Evolutionary conservation across 331 rosid species (phyloP), one percentile per base, ranked within the genome.

Genomic region (Quercus tomentella): DNA sequence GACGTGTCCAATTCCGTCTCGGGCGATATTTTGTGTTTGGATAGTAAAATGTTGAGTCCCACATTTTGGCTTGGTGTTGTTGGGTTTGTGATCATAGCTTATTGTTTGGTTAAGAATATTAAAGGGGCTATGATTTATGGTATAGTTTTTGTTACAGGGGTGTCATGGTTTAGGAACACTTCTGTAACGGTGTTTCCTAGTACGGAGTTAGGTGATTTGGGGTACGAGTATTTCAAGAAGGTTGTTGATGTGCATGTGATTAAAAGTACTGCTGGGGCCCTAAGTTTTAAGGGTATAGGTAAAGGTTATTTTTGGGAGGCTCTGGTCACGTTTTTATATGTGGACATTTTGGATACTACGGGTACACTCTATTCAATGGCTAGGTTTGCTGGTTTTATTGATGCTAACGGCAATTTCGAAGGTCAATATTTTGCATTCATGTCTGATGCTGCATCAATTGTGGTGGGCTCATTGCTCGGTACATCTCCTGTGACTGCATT

Each of bases 41-140:
- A 21, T 0, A 80, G 80, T 14, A 85, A 97, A 12, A 96, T 96
- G 99, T 93, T 93, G 67, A 96, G 97, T 84, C 91, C 97, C 21
- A 96, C 98, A 1, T 83, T 96, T n/a, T 96, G 99, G 99, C 89
- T 96, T 35, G 99, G 94, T 16, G 15, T 91, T 1, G 93, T 91
- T 43, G 99, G 99, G 4, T 96, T 96, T 82, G 69, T 96, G 1
- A 91, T 96, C 6, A 96, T 93, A n/a, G 97, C 91, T 0, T 96
- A 89, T 66, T 91, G 98, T 41, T 75, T 96, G 2, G 94, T 89
- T 28, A 96, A 90, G 69, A 89, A 90, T 80, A 56, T 93, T 1
- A 96, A 96, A 37, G 99, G 99, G 1, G 99, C 99, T 0, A 93
- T 93, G 98, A 96, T 96, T 56, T 96, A 93, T 82, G 99, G 99